Conservation (phyloP, 2,329 filamentous ascomycete species). For the Beauveria australis region DNA sequence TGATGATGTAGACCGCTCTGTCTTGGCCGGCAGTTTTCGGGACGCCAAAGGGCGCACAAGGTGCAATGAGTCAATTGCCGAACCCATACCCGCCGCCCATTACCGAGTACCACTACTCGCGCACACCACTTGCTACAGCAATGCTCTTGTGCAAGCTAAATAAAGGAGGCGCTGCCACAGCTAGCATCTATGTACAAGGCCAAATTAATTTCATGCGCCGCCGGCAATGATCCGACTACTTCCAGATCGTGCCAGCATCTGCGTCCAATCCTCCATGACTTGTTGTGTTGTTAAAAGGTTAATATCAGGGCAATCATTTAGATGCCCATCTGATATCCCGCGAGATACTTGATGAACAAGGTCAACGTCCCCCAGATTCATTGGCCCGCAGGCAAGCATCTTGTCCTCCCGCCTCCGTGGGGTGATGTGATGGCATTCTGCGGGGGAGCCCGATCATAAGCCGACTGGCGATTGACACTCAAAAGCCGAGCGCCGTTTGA, state of each 20-base stretch:
- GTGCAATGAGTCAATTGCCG: not conserved
- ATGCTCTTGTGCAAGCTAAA: no score
- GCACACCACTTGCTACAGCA: not conserved
- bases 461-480: not conserved
- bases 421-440: not conserved
- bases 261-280: not conserved
- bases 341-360: not conserved
- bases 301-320: not conserved
- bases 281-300: not conserved
- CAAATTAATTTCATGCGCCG: no score
- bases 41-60: no score
- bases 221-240: no score
- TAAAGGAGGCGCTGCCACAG: no score
- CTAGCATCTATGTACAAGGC: no score
- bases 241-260: no score
- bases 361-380: not conserved
- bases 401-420: not conserved
- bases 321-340: not conserved
- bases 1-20: not conserved
- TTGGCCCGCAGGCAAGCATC: not conserved
- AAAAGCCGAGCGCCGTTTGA: constrained; percentile 5
- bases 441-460: not conserved
- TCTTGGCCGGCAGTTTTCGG: not conserved
- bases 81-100: not conserved
- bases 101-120: not conserved